Percentiles rank a stretch among this genome's conserved stretches.
phyloP scores from a whole-genome alignment of 2,329 filamentous ascomycete genomes.

The Emydomyces testavorans region DNA sequence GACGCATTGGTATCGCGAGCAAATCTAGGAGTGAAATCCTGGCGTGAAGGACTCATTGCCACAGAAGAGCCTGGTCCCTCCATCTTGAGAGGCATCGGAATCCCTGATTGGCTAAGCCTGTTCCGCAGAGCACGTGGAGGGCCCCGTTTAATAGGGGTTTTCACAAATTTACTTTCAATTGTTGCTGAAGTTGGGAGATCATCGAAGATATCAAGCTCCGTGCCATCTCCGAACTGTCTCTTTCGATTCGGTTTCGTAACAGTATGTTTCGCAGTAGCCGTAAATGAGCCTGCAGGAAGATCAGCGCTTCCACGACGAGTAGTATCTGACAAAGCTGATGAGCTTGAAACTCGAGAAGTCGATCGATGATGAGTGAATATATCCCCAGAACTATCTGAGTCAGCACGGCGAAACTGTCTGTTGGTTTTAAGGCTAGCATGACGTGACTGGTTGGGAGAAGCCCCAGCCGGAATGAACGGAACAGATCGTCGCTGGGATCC shows the following conservation, averaged over 20 bases:
- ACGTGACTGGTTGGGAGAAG: slow-evolving; percentile 62
- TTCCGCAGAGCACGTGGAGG: slow-evolving; percentile 51
- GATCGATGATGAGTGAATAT: slow-evolving; percentile 35
- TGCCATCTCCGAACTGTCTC: slow-evolving; percentile 78
- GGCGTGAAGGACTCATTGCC: slow-evolving; percentile 42
- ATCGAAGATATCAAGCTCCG: slow-evolving; percentile 85
- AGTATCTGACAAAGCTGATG: slow-evolving; percentile 37
- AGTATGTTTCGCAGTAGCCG: slow-evolving; percentile 53
- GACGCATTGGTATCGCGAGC: slow-evolving; percentile 56
- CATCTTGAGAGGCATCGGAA: slow-evolving; percentile 21
- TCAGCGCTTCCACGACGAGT: slow-evolving; percentile 38
- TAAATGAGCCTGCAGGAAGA: slow-evolving; percentile 40
- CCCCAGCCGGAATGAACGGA: slow-evolving; percentile 71
- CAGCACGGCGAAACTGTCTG: slow-evolving; percentile 64
- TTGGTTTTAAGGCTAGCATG: slow-evolving; percentile 61
- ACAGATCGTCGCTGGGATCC: slow-evolving; percentile 45
- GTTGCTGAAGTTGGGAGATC: slow-evolving; percentile 81
- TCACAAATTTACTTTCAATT: slow-evolving; percentile 70
- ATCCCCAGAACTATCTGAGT: slow-evolving; percentile 59
- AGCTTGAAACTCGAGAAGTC: slow-evolving; percentile 31
- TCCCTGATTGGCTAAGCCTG: slow-evolving; percentile 37
- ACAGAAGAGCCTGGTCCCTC: slow-evolving; percentile 31
- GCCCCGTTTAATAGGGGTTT: slow-evolving; percentile 60
- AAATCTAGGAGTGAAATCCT: slow-evolving; percentile 49
- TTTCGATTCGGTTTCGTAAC: slow-evolving; percentile 60